A percentile compares a stretch with the other conserved stretches of the same genome.
Conservation (phyloP, 75 land plant genomes). For the Sequoiadendron giganteum region DNA sequence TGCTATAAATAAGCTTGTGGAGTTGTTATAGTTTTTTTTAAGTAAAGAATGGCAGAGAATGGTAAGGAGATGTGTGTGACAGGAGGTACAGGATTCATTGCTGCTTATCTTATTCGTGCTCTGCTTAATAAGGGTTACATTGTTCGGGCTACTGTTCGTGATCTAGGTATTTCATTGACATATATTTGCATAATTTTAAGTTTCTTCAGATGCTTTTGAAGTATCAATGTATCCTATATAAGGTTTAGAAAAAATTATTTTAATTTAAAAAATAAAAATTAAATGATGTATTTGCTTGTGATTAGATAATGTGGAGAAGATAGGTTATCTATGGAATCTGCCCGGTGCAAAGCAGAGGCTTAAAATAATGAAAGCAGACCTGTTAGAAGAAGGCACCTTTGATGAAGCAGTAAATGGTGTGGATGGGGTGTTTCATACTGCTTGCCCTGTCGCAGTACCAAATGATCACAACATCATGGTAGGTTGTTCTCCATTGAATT, state of each 20-base stretch:
- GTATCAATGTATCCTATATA: too few relatives aligned
- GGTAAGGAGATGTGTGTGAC: too few relatives aligned
- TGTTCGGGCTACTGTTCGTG: constrained; percentile 75
- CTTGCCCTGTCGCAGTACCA: constrained; percentile 74
- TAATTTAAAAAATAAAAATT: too few relatives aligned
- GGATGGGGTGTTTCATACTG: constrained; percentile 85
- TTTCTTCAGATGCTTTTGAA: too few relatives aligned
- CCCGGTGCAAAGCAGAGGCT: constrained; percentile 82
- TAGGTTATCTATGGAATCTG: constrained; percentile 63
- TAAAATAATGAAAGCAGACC: constrained; percentile 64
- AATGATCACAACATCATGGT: constrained; percentile 43
- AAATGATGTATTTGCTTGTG: not conserved
- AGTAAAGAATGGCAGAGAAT: too few relatives aligned
- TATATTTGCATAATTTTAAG: too few relatives aligned
- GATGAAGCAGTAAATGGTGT: constrained; percentile 82
- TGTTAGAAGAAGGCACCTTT: constrained; percentile 77
- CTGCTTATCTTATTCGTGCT: not conserved
- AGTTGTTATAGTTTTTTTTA: too few relatives aligned
- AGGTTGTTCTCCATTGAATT: not conserved
- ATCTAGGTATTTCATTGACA: constrained; percentile 52
- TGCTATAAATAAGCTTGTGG: too few relatives aligned
- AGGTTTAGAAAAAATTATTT: too few relatives aligned
- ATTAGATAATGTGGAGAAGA: constrained; percentile 56
- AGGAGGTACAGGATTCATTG: too few relatives aligned
- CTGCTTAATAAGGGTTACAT: constrained; percentile 64